Base-by-base conservation (phyloP, 495 filamentous ascomycete genomes). In the Penicillium daleae region DNA sequence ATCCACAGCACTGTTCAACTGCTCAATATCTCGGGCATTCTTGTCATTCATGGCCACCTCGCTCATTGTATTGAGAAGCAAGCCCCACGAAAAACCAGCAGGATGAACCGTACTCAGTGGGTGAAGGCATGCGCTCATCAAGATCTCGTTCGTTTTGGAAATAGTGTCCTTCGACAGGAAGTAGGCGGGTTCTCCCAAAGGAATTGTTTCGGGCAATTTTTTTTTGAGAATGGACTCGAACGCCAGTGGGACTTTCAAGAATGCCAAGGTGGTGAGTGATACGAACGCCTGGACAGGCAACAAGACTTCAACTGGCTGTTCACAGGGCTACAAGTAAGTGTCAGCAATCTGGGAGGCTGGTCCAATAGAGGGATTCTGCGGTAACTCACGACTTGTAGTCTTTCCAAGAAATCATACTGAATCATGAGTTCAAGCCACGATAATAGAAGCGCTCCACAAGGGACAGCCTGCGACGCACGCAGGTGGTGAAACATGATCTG, bases 381-480 rank as follows among this genome's bases (percentile, higher is more conserved):
- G 32, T 33, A 17, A 82, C 84, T 77, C 69, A 90, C 87, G 55
- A 80, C 80, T 61, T 82, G 71, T 19, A 89, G 74, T 19, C 74
- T 69, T 32, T 89, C 83, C 59, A 93, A 76, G 67, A 93, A 95
- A 53, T 72, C 73, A 69, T 83, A 86, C 2, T 85, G 79, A 27
- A 72, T 70, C 82, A 93, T 86, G 27, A 96, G 72, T 8, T 80
- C 73, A 56, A 93, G 91, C 93, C 93, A 97, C 56, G 83, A 76
- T 7, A 89, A 72, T 7, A 96, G 67, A 15, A 87, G 74, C 13
- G 80, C 76, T 3, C 85, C 78, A 17, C 85, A 82, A n/a, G 88
- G 83, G 21, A 86, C 71, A 39, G 79, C 79, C 4, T 75, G 67
- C 5, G 79, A 80, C 6, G 82, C 72, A 46, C 90, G 87, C 49